Percentiles rank a stretch among this genome's conserved stretches.
Evolutionary conservation across 2,329 filamentous ascomycete species (phyloP).

Genomic region (Emergomyces orientalis): DNA sequence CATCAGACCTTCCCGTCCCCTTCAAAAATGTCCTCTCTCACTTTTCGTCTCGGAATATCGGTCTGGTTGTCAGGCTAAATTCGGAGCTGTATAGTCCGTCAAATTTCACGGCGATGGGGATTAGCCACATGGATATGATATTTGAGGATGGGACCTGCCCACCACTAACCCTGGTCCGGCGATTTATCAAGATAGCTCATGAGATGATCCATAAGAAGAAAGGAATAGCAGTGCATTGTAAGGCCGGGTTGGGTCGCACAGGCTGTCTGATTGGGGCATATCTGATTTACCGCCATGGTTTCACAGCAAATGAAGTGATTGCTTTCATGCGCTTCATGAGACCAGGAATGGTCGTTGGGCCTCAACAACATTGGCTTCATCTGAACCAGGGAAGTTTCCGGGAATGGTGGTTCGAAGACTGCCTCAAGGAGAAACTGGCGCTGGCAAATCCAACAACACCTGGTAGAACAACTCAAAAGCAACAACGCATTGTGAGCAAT

Average conservation of each 20-base stretch:
- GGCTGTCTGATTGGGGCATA: conserved; percentile 96
- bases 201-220: conserved; percentile 88
- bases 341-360: conserved; percentile 96
- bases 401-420: conserved; percentile 88
- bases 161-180: conserved; percentile 74
- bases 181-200: conserved; percentile 90
- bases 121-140: conserved; percentile 97
- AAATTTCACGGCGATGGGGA: conserved; percentile 93
- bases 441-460: conserved; percentile 50
- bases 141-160: conserved; percentile 98
- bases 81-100: conserved; percentile 91
- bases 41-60: conserved; percentile 79
- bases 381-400: conserved; percentile 93
- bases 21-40: conserved; percentile 95
- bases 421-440: conserved; percentile 65
- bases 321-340: conserved; percentile 99
- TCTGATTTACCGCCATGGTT: conserved; percentile 92
- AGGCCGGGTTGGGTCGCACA: conserved; percentile 88
- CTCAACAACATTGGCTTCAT: conserved; percentile 97
- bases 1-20: conserved; percentile 63
- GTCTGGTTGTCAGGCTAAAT: conserved; percentile 88
- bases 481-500: conserved; percentile 52
- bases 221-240: conserved; percentile 96
- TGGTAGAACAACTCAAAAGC: conserved; percentile 45
- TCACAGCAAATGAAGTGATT: conserved; percentile 95